Base-by-base conservation (phyloP, 805 yeast genomes). In the Pichia phayaonensis region DNA sequence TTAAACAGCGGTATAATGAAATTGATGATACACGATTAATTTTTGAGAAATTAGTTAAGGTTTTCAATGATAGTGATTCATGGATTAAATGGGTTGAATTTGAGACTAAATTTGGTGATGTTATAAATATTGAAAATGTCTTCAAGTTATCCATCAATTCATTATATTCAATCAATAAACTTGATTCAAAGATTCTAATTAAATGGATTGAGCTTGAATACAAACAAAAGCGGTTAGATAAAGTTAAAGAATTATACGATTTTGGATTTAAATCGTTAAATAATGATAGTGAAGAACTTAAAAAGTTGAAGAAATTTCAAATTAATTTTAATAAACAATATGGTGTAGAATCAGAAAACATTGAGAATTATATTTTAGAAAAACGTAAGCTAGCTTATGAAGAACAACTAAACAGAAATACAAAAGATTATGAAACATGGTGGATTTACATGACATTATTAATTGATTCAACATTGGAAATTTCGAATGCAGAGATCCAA, bases 21-120 rank as follows among this genome's bases (percentile, higher is more conserved):
- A 64, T 61, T 53, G 79, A 72, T 13, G 79, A 80, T 42, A 87
- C 75, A 4, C 66, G 96, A 53, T 61, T 68, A 2, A 66, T 90
- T 0, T 90, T 71, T 64, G 72, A 75, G 44, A 69, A 79, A 47
- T 84, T 79, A 57, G 80, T 83, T 0, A 61, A 70, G 12, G 72
- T 72, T 0, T 78, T 77, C 56, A 83, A 86, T 0, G 62, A 61
- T 6, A 65, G 77, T 1, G 72, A 68, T 13, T 78, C 83, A 20
- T 90, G 97, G 96, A 54, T 76, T 24, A 73, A 74, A 49, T 90
- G 96, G 96, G 73, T 81, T 1, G 69, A 72, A 22, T 88, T 86
- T 61, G 97, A 90, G 63, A 72, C 74, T 43, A 72, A 72, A 54
- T 67, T 70, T 61, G 78, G 85, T 36, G 66, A 62, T 46, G 50